A percentile compares a stretch with the other conserved stretches of the same genome.
These are phyloP conservation scores for Sporisorium sorghi DNA, from an alignment of 1,284 basidiomycete species.

Conservation along the genomic window DNA sequence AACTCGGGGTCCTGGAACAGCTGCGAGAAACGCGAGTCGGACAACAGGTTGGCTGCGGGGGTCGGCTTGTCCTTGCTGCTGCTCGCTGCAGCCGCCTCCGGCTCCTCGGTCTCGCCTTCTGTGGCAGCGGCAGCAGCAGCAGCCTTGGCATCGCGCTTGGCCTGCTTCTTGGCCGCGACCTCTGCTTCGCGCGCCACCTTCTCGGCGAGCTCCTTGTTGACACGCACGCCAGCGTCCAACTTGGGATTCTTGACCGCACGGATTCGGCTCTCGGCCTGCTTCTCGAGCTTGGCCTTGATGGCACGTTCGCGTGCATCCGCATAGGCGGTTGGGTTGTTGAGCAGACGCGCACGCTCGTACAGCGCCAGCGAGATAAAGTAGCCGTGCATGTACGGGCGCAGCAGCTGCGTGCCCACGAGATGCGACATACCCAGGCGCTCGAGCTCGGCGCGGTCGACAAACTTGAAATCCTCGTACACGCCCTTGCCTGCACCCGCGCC, in stretches of 20 bases:
- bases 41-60: constrained; percentile 74
- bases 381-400: constrained; percentile 99
- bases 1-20: constrained; percentile 95
- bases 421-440: constrained; percentile 81
- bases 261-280: constrained; percentile 91
- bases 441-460: constrained; percentile 88
- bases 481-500: constrained; percentile 69
- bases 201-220: constrained; percentile 93
- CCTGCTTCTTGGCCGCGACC: constrained; percentile 74
- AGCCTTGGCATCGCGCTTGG: constrained; percentile 40
- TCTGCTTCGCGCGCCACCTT: constrained; percentile 80
- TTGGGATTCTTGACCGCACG: constrained; percentile 71
- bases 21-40: constrained; percentile 88
- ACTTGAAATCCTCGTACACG: constrained; percentile 96
- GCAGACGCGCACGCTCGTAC: constrained; percentile 93
- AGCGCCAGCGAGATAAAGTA: constrained; percentile 96
- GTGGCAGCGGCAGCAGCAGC: constrained; percentile 29
- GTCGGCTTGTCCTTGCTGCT: constrained; percentile 46
- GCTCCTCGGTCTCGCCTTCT: constrained; percentile 67
- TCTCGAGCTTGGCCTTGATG: constrained; percentile 88
- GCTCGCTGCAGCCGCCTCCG: constrained; percentile 61
- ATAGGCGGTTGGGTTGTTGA: constrained; percentile 95
- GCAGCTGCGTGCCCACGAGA: constrained; percentile 89
- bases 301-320: constrained; percentile 90
- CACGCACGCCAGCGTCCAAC: constrained; percentile 73